Base-by-base conservation (phyloP, 2,329 filamentous ascomycete species). In the Botrytis deweyae region DNA sequence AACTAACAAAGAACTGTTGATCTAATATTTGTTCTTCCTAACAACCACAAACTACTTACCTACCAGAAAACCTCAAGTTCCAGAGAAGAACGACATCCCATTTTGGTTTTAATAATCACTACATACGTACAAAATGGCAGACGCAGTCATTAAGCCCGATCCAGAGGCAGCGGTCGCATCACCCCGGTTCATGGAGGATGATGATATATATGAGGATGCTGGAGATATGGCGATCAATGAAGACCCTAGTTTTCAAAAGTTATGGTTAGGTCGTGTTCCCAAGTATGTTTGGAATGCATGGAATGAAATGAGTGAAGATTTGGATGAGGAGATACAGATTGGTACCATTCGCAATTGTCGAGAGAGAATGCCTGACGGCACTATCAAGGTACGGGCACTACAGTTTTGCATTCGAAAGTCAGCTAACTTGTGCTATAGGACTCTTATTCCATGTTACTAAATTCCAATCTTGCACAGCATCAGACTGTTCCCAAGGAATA, bases 401-500 rank as follows among this genome's bases (percentile, higher is more conserved):
- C 9, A 46, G 18, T 73, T 40, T 40, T 9, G 12, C 18, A 49
- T 25, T 22, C 25, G 33, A 20, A 36, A 20, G 20, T 22, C 64
- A 46, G 55, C 77, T 79, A 62, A 79, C 55, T n/a, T 44, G 52
- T 14, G 42, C 64, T 67, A 25, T 75, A 85, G 81, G 82, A 84
- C 75, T 85, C 85, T 74, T 83, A 87, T 76, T 83, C 91, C 81
- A 92, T 97, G 84, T 88, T 94, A 76, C 86, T 97, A 62, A 85
- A 87, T 79, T 86, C 87, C 36, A 87, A 90, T 70, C 85, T 91
- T 69, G 85, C 88, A 12, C 87, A 90, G 76, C 94, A 97, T 81
- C 88, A 91, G 78, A 84, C 87, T 8, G 86, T 98, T n/a, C 94
- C 95, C 18, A 93, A 93, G 80, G 94, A 97, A 80, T 99, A 98